Conservation (phyloP, 2,329 filamentous ascomycete species). For the Aspergillus neotritici region DNA sequence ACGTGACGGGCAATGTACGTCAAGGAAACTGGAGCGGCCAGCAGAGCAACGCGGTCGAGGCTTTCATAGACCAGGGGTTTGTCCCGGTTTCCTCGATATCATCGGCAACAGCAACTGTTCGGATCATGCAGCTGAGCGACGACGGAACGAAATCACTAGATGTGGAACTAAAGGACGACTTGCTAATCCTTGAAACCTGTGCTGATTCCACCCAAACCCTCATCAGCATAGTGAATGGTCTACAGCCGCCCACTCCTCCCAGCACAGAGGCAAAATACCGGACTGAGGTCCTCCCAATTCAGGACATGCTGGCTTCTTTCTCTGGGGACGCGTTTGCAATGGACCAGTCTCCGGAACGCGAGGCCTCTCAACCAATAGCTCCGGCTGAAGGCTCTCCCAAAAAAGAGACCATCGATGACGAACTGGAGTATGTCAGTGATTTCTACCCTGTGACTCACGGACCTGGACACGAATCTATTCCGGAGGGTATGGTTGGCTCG, state of each 20-base stretch:
- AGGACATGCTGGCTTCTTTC: constrained; percentile 86
- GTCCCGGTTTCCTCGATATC: constrained; percentile 85
- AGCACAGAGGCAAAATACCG: constrained; percentile 79
- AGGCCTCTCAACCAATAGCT: constrained; percentile 40
- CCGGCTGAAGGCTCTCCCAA: constrained; percentile 37
- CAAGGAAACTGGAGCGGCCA: constrained; percentile 20
- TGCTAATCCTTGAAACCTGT: constrained; percentile 88
- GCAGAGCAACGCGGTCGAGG: constrained; percentile 43
- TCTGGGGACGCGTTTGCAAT: constrained; percentile 71
- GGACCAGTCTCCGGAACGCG: constrained; percentile 20
- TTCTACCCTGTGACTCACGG: constrained; percentile 46
- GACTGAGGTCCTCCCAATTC: constrained; percentile 76
- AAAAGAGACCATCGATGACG: constrained; percentile 34
- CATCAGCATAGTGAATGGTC: constrained; percentile 68
- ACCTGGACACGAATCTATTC: constrained; percentile 22
- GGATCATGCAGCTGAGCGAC: constrained; percentile 51
- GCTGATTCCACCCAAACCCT: constrained; percentile 95
- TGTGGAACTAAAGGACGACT: constrained; percentile 75
- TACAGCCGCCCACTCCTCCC: constrained; percentile 77
- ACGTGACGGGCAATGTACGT: constrained; percentile 31
- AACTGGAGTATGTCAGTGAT: constrained; percentile 51
- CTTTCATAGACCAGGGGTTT: constrained; percentile 61
- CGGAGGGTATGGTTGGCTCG: constrained; percentile 30
- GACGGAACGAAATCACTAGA: constrained; percentile 64
- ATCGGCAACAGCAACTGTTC: constrained; percentile 64